Base-by-base conservation (phyloP, 2,329 filamentous ascomycete species). In the Calonectria multiphialidica region DNA sequence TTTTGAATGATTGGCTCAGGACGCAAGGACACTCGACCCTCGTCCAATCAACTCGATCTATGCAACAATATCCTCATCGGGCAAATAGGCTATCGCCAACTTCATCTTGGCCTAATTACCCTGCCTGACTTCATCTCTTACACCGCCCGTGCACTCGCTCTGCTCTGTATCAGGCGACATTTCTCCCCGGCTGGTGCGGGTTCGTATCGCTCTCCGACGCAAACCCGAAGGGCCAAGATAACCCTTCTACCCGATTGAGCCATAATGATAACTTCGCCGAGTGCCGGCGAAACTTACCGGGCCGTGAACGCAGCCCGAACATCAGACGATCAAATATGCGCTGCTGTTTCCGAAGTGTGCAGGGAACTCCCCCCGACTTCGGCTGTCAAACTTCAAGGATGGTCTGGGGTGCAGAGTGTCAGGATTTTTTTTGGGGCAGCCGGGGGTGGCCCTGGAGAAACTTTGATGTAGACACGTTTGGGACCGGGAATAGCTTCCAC, bases 1-100 rank as follows among this genome's bases (percentile, higher is more conserved):
- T 12, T 53, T 25, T n/a, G n/a, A 13, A 42, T 49, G 64, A 67
- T 62, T 71, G 55, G 64, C 16, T 50, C 30, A 62, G 42, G 21
- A 40, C 66, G 25, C 5, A 62, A 42, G 55, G 44, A 68, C 65
- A 33, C 30, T 35, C 18, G 1, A 23, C 8, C 25, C 25, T 45
- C 28, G 5, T 16, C 49, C 49, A 66, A 65, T 53, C 49, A 55
- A 15, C 9, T 28, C 15, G 15, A 33, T 47, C 4, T 15, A 28
- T 12, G 25, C 6, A 40, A 23, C 3, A 0, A n/a, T 3, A 42
- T 28, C 42, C 15, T 16, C 16, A 23, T 40, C 33, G 23, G 18
- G 16, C 33, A 30, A 64, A 25, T 47, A 53, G 15, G 28, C 57
- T 18, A n/a, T n/a, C 25, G 5, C 55, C 55, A 40, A 53, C 23